Evolutionary conservation across 192 early-diverging fungal genomes (phyloP).

Genomic region (Gorgonomyces haynaldii): DNA sequence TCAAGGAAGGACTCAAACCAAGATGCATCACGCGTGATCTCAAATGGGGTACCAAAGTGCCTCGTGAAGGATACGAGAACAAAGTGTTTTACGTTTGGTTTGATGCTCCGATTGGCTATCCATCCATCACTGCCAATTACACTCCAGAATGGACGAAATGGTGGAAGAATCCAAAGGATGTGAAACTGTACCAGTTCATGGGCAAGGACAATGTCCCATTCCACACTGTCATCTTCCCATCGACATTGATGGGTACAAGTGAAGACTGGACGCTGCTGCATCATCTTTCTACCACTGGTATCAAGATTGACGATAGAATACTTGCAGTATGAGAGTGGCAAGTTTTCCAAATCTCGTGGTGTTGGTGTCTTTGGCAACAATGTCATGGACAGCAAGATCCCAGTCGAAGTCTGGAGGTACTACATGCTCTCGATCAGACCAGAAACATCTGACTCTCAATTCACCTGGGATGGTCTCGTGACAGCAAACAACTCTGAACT

Average conservation of each 20-base stretch:
- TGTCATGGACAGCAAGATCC: conserved; percentile 78
- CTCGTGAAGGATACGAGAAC: conserved; percentile 63
- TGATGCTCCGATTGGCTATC: conserved; percentile 85
- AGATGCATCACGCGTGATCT: conserved; percentile 97
- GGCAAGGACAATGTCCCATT: conserved; percentile 99
- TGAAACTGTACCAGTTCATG: conserved; percentile 98
- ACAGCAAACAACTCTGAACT: conserved; percentile 92
- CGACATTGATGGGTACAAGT: conserved; percentile 67
- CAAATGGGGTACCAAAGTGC: conserved; percentile 96
- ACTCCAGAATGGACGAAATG: conserved; percentile 90
- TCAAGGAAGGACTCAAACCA: conserved; percentile 81
- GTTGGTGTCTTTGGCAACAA: conserved; percentile 97
- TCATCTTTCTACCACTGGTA: conserved; percentile 83
- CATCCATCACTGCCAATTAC: conserved; percentile 94
- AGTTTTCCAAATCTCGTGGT: conserved; percentile 94
- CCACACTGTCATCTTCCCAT: conserved; percentile 97
- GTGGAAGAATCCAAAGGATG: conserved; percentile 98
- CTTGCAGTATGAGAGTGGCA: conserved; percentile 88
- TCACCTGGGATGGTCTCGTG: conserved; percentile 88
- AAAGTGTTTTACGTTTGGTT: conserved; percentile 99
- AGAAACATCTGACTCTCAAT: conserved; percentile 81
- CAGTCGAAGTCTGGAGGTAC: conserved; percentile 93
- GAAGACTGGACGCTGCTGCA: conserved; percentile 88
- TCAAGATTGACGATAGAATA: conserved; percentile 54
- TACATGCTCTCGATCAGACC: conserved; percentile 87